Percentiles rank a stretch among this genome's conserved stretches.
These are phyloP conservation scores for Glomus cerebriforme DNA, from an alignment of 192 early-diverging fungal genomes.

Conservation along the genomic window DNA sequence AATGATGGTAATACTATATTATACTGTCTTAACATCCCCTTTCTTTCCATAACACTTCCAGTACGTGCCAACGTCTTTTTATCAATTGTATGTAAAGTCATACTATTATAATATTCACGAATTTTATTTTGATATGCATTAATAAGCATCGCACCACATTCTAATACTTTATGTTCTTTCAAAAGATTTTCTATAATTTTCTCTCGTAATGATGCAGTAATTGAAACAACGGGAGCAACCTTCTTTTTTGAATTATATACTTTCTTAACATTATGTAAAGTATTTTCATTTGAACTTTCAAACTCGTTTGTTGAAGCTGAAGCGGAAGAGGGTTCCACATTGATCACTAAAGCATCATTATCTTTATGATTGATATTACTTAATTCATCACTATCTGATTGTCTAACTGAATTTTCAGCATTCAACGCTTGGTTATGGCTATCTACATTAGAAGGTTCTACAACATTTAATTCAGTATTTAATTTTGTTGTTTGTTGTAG, in stretches of 20 bases:
- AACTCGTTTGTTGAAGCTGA: not conserved
- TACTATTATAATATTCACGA: constrained; percentile 27
- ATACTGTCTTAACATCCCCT: constrained; percentile 45
- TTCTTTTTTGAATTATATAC: not conserved
- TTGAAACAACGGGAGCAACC: not conserved
- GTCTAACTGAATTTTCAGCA: not conserved
- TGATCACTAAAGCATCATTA: too few relatives aligned
- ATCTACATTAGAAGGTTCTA: not conserved
- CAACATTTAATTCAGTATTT: not conserved
- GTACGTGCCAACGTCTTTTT: constrained; percentile 56
- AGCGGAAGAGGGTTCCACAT: too few relatives aligned
- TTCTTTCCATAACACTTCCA: constrained; percentile 43
- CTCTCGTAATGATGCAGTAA: not conserved
- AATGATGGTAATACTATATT: constrained; percentile 48
- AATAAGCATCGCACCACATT: constrained; percentile 38
- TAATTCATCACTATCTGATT: too few relatives aligned
- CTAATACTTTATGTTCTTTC: constrained; percentile 37
- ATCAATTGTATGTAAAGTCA: constrained; percentile 48
- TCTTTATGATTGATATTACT: too few relatives aligned
- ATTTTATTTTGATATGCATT: constrained; percentile 35
- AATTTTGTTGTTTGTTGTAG: not conserved
- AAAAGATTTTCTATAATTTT: not conserved
- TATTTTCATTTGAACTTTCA: not conserved
- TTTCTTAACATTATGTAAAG: not conserved
- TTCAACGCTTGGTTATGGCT: not conserved